Base-by-base conservation (phyloP, 78 protist genomes). In the Ministeria vibrans region DNA sequence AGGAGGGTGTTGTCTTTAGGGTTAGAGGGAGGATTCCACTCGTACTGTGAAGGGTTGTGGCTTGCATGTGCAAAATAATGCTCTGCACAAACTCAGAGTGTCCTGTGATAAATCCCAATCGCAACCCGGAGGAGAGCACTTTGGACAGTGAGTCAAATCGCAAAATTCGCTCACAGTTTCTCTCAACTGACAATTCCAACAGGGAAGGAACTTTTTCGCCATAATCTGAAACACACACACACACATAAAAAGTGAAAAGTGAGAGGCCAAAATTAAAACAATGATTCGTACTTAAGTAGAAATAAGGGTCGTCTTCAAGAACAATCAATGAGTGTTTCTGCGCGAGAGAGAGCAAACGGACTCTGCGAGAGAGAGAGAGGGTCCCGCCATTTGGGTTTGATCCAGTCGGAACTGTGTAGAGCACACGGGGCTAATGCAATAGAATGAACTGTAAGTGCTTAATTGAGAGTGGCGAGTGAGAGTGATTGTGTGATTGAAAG, bases 301-400 rank as follows among this genome's bases (percentile, higher is more conserved):
- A 93, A 85, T 95, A 95, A 36, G 98, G 95, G 61, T 95, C 98
- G 79, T 95, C 98, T 72, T 95, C 98, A 7, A 92, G n/a, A 46
- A 95, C 86, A 1, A 95, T 32, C 27, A 95, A 39, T 53, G 92
- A 79, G 66, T 87, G 86, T 28, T 79, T 77, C 13, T 38, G 28
- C 38, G 80, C 78, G 23, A 83, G 59, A 0, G 23, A 9, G 7
- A 72, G 62, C 84, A 81, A 1, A 68, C 42, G 20, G 89, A 80
- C 36, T 27, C 36, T 4, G 55, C 95, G 63, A 41, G 83, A 81
- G 45, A 69, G 32, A 34, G 91, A 34, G 75, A 89, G 75, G 1
- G 92, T 87, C 11, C 92, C 83, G 34, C 97, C 97, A 2, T 81
- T 34, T 1, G 97, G 97, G 64, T 93, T 93, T 55, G 87, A 81